Conservation (phyloP, 768 basidiomycete genomes). For the Exsudoporus frostii region DNA sequence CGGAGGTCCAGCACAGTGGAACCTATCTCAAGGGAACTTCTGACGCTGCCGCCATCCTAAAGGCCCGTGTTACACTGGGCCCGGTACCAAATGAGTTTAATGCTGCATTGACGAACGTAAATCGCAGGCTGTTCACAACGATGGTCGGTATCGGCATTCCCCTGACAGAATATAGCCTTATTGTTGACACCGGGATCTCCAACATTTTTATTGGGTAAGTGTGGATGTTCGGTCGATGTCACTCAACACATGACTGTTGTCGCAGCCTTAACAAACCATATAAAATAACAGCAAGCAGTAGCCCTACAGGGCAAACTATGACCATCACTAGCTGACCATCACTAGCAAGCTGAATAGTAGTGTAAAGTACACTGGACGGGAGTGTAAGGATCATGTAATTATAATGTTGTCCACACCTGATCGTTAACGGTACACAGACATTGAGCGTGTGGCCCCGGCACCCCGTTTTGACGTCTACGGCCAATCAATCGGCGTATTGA, state of each 20-base stretch:
- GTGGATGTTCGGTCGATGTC: neutral
- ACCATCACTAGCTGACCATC: too few species aligned
- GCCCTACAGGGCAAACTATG: too few species aligned
- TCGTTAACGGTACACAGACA: constrained; percentile 6
- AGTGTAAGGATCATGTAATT: constrained; percentile 23
- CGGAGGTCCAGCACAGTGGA: constrained; percentile 12
- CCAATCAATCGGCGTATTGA: constrained; percentile 34
- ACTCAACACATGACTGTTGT: neutral
- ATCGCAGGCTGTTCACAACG: constrained; percentile 22
- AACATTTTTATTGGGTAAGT: constrained; percentile 30
- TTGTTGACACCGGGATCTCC: constrained; percentile 34
- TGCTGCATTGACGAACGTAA: too few species aligned
- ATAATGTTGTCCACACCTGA: neutral
- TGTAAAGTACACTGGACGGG: too few species aligned
- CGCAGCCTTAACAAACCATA: constrained; percentile 21
- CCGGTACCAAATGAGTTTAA: too few species aligned
- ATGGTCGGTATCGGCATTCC: constrained; percentile 28
- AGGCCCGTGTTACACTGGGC: neutral
- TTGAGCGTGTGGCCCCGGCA: constrained; percentile 27
- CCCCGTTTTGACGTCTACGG: constrained; percentile 21
- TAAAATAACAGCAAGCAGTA: too few species aligned
- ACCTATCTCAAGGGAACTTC: constrained; percentile 17
- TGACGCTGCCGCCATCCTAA: constrained; percentile 11
- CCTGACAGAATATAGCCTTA: constrained; percentile 26
- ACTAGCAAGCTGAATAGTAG: too few species aligned